Evolutionary conservation across 2,329 filamentous ascomycete genomes (phyloP).

Genomic region (Capronia coronata): DNA sequence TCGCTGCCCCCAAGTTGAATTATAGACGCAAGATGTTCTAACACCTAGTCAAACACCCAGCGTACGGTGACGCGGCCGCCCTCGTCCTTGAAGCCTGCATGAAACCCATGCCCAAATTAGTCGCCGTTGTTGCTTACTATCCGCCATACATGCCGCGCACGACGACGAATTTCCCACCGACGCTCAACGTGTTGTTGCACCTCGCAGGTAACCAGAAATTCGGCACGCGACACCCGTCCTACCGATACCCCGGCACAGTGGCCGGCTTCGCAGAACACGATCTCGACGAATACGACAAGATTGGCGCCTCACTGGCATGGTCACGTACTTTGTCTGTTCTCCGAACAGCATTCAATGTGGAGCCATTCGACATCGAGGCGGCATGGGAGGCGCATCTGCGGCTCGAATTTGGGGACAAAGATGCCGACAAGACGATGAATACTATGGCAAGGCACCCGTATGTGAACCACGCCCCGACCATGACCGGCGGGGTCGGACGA

Average conservation of each 20-base stretch:
- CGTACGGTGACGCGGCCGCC: conserved; percentile 57
- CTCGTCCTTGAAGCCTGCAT: conserved; percentile 53
- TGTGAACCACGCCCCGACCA: conserved; percentile 36
- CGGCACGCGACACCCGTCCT: conserved; percentile 34
- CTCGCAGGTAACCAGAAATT: conserved; percentile 44
- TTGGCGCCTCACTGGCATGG: conserved; percentile 62
- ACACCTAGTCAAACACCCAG: conserved; percentile 35
- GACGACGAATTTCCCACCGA: conserved; percentile 33
- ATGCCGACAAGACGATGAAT: conserved; percentile 34
- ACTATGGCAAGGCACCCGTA: conserved; percentile 28
- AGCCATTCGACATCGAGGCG: conserved; percentile 33
- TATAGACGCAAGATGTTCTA: not conserved
- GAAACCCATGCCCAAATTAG: conserved; percentile 52
- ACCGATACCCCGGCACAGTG: conserved; percentile 51
- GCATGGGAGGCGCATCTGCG: conserved; percentile 37
- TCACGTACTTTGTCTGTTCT: conserved; percentile 56
- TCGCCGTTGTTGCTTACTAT: conserved; percentile 58
- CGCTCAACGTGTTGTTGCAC: conserved; percentile 50
- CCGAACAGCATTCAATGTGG: conserved; percentile 52
- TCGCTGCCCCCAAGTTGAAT: too few relatives aligned
- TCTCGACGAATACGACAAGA: conserved; percentile 59
- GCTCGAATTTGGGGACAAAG: conserved; percentile 29
- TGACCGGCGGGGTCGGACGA: conserved; percentile 39
- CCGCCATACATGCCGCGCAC: conserved; percentile 52
- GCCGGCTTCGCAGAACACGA: conserved; percentile 67